These are phyloP conservation scores for Talaromyces ruber DNA, from an alignment of 495 filamentous ascomycete genomes.

Conservation along the genomic window DNA sequence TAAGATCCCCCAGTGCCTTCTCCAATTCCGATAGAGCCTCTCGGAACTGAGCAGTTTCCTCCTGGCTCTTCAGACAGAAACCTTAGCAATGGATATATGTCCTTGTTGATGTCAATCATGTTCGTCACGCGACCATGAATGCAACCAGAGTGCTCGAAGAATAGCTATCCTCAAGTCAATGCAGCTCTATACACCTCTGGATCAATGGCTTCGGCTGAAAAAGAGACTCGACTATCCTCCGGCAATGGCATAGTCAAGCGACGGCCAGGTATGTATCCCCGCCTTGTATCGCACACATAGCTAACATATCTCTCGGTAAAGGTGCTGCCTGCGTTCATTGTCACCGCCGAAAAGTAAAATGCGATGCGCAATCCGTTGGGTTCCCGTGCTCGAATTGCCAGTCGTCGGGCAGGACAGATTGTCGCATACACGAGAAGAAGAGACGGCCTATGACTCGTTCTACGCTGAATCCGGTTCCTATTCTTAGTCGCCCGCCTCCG, in stretches of 20 bases:
- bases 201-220: constrained; percentile 23
- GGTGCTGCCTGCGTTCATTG: constrained; percentile 37
- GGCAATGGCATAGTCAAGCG: constrained; percentile 27
- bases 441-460: constrained; percentile 37
- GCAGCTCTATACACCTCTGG: constrained; percentile 9
- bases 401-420: constrained; percentile 35
- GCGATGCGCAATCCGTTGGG: constrained; percentile 37
- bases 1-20: neutral
- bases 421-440: constrained; percentile 41
- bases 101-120: neutral
- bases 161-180: constrained; percentile 10
- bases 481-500: constrained; percentile 34
- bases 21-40: neutral
- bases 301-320: neutral
- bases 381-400: constrained; percentile 39
- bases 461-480: constrained; percentile 40
- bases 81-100: neutral
- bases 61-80: neutral
- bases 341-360: constrained; percentile 41
- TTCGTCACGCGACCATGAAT: neutral
- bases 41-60: neutral
- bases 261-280: constrained; percentile 20
- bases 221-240: constrained; percentile 21
- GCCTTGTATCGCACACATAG: neutral
- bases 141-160: neutral